These are phyloP conservation scores for Aspergillus tubingensis DNA, from an alignment of 2,329 filamentous ascomycete species.

Conservation along the genomic window DNA sequence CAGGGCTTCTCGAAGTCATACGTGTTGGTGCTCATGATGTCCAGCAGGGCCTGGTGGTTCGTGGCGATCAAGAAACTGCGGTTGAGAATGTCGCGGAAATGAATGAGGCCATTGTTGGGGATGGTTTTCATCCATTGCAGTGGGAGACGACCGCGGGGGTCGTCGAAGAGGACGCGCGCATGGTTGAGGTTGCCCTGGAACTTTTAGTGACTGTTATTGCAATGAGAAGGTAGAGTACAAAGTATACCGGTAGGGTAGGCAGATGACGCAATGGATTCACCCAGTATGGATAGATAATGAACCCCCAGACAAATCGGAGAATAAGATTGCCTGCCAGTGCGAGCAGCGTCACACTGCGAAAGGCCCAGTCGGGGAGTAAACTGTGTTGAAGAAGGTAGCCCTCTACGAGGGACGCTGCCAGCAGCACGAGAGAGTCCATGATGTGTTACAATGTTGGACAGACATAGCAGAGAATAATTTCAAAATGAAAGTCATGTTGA, in stretches of 20 bases:
- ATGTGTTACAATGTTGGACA: not conserved
- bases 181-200: conserved; percentile 30
- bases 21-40: conserved; percentile 54
- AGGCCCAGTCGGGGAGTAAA: conserved; percentile 27
- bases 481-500: not conserved
- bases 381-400: conserved; percentile 32
- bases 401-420: conserved; percentile 29
- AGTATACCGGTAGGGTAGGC: conserved; percentile 46
- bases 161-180: conserved; percentile 34
- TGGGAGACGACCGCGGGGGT: conserved; percentile 33
- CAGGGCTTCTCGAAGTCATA: conserved; percentile 58
- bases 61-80: conserved; percentile 33
- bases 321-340: conserved; percentile 29
- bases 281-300: conserved; percentile 53
- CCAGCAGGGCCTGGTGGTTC: conserved; percentile 47
- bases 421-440: not conserved
- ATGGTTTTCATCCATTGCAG: conserved; percentile 54
- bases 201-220: conserved; percentile 4
- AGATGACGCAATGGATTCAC: conserved; percentile 55
- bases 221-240: not conserved
- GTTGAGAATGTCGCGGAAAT: conserved; percentile 54
- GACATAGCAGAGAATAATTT: not conserved
- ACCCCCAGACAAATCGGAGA: conserved; percentile 36
- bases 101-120: conserved; percentile 58
- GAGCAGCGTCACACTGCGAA: conserved; percentile 25